Percentiles rank a stretch among this genome's conserved stretches.
Conservation (phyloP, 345 rosid genomes). For the Lenwebbia sp. region DNA sequence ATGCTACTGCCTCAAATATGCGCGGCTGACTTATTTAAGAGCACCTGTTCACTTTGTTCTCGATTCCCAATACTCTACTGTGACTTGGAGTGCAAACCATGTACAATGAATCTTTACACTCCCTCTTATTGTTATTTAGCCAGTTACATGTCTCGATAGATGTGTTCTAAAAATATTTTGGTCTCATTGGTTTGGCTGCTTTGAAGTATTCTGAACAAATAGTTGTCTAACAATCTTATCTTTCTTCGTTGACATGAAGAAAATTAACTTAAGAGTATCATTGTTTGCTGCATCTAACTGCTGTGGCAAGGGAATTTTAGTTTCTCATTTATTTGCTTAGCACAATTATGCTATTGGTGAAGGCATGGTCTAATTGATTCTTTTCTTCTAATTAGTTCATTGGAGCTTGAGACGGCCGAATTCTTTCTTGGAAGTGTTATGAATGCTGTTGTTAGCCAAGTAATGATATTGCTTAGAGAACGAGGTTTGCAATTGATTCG, state of each 20-base stretch:
- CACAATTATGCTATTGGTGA: not conserved
- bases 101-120: not conserved
- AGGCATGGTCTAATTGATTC: not conserved
- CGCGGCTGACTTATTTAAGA: not conserved
- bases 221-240: not conserved
- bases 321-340: not conserved
- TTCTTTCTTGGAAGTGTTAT: slow-evolving; percentile 79
- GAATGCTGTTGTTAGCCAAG: slow-evolving; percentile 96
- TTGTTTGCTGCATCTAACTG: not conserved
- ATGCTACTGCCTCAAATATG: not conserved
- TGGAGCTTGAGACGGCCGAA: slow-evolving; percentile 71
- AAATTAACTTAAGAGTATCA: not conserved
- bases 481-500: slow-evolving; percentile 81
- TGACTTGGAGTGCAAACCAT: not conserved
- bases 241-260: not conserved
- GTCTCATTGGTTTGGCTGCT: not conserved
- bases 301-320: not conserved
- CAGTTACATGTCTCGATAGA: not conserved
- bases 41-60: not conserved
- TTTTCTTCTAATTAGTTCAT: slow-evolving; percentile 33
- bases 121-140: not conserved
- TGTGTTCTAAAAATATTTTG: not conserved
- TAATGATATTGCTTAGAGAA: slow-evolving; percentile 63
- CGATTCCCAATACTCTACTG: not conserved
- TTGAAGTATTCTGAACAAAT: not conserved